Conservation (phyloP, 768 basidiomycete species). For the Termitomyces sp. region DNA sequence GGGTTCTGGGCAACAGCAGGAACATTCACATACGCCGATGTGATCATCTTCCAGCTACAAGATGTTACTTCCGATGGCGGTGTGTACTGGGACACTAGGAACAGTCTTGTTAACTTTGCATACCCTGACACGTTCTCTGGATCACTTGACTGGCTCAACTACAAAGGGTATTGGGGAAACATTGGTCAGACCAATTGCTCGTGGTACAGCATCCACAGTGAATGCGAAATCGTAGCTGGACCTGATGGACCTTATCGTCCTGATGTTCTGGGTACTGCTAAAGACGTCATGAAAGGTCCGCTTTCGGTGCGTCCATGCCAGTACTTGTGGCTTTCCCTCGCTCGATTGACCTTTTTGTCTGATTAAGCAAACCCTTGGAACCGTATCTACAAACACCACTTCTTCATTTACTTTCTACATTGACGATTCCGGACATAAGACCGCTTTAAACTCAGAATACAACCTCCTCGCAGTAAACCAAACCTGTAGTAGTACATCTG, state of each 20-base stretch:
- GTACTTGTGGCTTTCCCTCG: no score
- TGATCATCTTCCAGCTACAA: slow-evolving; percentile 12
- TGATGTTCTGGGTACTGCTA: slow-evolving; percentile 10
- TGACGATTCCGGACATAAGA: not conserved
- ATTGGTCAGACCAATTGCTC: slow-evolving; percentile 12
- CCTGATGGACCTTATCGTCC: slow-evolving; percentile 12
- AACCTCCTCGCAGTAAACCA: slow-evolving; percentile 9
- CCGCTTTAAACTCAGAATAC: slow-evolving; percentile 1
- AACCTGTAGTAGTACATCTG: slow-evolving; percentile 9
- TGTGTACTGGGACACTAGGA: slow-evolving; percentile 11
- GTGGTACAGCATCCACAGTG: slow-evolving; percentile 12
- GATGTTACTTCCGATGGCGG: slow-evolving; percentile 11
- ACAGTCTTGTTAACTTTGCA: slow-evolving; percentile 7
- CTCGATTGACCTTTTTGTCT: not conserved
- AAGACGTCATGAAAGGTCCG: slow-evolving; percentile 4
- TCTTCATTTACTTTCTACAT: slow-evolving; percentile 13
- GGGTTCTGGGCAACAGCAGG: slow-evolving; percentile 15
- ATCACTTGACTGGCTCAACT: slow-evolving; percentile 13
- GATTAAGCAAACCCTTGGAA: slow-evolving; percentile 13
- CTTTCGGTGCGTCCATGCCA: slow-evolving; percentile 7
- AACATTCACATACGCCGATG: slow-evolving; percentile 14
- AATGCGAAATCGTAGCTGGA: slow-evolving; percentile 12
- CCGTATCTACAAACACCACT: slow-evolving; percentile 1
- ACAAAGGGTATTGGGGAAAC: slow-evolving; percentile 15
- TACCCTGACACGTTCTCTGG: slow-evolving; percentile 13